These are phyloP conservation scores for Pholiota adiposa DNA, from an alignment of 1,284 basidiomycete genomes.

Conservation along the genomic window DNA sequence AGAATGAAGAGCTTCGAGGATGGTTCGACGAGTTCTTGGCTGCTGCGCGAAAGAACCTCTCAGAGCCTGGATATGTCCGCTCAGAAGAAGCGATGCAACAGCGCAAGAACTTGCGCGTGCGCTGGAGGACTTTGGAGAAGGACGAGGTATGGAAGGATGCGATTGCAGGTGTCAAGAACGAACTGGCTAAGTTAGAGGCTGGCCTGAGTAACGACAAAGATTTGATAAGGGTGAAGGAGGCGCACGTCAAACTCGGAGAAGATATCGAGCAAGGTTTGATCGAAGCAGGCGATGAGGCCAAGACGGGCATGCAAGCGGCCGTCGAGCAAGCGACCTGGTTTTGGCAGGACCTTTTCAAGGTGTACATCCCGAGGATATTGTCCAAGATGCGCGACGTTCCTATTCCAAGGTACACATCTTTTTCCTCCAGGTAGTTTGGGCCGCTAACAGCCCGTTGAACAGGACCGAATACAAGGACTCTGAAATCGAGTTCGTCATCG, in stretches of 20 bases:
- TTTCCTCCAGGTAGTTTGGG: not conserved
- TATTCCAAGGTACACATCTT: conserved; percentile 60
- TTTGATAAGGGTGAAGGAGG: conserved; percentile 45
- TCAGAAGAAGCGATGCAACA: conserved; percentile 48
- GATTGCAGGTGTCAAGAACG: conserved; percentile 45
- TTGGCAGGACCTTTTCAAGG: conserved; percentile 72
- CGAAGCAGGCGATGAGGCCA: conserved; percentile 32
- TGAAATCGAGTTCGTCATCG: conserved; percentile 71
- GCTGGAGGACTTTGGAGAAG: conserved; percentile 54
- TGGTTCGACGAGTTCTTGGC: conserved; percentile 46
- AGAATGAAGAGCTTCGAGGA: conserved; percentile 49
- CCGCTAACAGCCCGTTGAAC: conserved; percentile 11
- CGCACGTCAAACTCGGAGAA: conserved; percentile 49
- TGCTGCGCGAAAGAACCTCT: conserved; percentile 44
- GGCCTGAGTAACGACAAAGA: conserved; percentile 54
- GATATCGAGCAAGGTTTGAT: conserved; percentile 52
- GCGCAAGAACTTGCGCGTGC: conserved; percentile 47
- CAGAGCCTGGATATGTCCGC: conserved; percentile 53
- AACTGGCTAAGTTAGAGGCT: conserved; percentile 46
- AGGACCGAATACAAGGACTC: conserved; percentile 71
- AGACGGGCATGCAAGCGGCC: conserved; percentile 46
- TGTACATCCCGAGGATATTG: conserved; percentile 59
- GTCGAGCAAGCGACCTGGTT: conserved; percentile 69
- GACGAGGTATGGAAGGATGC: conserved; percentile 58
- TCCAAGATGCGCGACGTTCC: conserved; percentile 56